Base-by-base conservation (phyloP, 164 flowering plant genomes). In the Magnolia sinica region DNA sequence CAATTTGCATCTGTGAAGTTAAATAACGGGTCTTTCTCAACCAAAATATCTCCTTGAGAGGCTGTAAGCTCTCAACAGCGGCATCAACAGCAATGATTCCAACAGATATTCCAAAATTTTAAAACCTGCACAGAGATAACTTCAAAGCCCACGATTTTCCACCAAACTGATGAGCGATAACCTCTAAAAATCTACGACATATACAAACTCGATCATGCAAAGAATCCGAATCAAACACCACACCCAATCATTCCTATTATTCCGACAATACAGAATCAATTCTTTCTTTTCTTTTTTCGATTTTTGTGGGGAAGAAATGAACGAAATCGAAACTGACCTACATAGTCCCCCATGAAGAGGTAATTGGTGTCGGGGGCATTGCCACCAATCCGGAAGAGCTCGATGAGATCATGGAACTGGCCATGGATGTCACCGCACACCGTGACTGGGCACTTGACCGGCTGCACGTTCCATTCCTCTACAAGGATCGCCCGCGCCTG, bases 381-480 rank as follows among this genome's bases (percentile, higher is more conserved):
- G 22, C 87, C 86, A n/a, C 87, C 87, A 69, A 85, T 85, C 45
- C 84, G 81, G 73, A 85, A 85, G 74, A 85, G 75, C 84, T 85
- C 87, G 72, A 85, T 80, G 51, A 85, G 84, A 82, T 85, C 87
- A 45, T 83, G 82, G 73, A 85, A 85, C 77, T 85, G 87, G 3
- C 87, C 87, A 19, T 85, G 87, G 13, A 85, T 85, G 72, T 85
- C 87, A 7, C 87, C 87, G 61, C 87, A 85, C n/a, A 85, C 87
- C 8, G 87, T 85, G 51, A 85, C 87, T 23, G 87, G 87, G 59
- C 86, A 85, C 76, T 85, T 83, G 20, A 85, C 87, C 58, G 87
- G 83, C 71, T 85, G 87, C 11, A 83, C 88, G 68, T 85, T 85
- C 85, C 86, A 84, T 58, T 84, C 88, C 80, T 85, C 87, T 23